A percentile compares a stretch with the other conserved stretches of the same genome.
These are phyloP conservation scores for Pseudogymnoascus sp. DNA, from an alignment of 2,329 filamentous ascomycete species.

Conservation along the genomic window DNA sequence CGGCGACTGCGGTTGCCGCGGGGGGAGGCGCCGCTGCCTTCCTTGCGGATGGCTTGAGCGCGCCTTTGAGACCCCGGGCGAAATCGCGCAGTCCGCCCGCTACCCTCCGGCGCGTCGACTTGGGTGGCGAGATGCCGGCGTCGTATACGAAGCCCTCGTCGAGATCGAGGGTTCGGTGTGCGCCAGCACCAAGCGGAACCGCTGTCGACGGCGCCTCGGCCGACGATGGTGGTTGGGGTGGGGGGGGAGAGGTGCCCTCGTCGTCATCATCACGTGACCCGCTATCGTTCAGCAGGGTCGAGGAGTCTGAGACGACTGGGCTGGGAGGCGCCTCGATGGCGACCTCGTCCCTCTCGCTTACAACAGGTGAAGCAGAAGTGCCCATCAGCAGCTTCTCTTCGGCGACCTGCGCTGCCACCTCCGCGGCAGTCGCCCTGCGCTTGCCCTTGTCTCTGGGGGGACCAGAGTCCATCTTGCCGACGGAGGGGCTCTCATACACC, in stretches of 20 bases:
- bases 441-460: constrained; percentile 7
- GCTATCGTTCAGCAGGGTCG: background rate
- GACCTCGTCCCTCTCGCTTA: background rate
- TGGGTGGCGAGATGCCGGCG: background rate
- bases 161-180: background rate
- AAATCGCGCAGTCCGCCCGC: background rate
- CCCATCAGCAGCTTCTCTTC: background rate
- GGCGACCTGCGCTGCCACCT: background rate
- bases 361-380: background rate
- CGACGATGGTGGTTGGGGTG: background rate
- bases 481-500: constrained; percentile 1
- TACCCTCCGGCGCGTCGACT: background rate
- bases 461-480: constrained; percentile 5
- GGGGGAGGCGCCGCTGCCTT: background rate
- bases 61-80: background rate
- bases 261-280: background rate
- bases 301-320: background rate
- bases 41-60: background rate
- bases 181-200: background rate
- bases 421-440: background rate
- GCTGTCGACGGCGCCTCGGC: background rate
- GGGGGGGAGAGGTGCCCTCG: background rate
- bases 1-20: background rate
- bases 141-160: background rate
- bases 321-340: background rate